Conservation (phyloP, 73 alveolate genomes). For the Durusdinium trenchii region DNA sequence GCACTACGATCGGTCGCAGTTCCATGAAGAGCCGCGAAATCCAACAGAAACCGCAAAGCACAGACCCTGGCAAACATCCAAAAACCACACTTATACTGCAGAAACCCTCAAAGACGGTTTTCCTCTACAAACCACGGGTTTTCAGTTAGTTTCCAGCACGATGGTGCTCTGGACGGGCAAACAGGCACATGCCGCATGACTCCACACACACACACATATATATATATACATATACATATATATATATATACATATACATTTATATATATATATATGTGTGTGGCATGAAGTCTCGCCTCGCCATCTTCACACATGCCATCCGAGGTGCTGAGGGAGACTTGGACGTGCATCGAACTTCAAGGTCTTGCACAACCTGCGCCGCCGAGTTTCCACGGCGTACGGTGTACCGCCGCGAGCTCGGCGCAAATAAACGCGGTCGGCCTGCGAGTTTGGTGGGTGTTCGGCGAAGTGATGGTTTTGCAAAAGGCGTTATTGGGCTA, state of each 20-base stretch:
- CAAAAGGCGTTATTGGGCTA: too few species aligned
- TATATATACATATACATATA: not conserved
- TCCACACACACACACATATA: too few species aligned
- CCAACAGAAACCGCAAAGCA: too few species aligned
- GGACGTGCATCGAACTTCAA: conserved; percentile 80
- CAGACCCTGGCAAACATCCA: too few species aligned
- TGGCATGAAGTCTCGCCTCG: not conserved
- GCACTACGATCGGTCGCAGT: too few species aligned
- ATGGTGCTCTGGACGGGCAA: too few species aligned
- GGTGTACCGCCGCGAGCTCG: not conserved
- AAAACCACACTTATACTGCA: too few species aligned
- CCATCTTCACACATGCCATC: not conserved
- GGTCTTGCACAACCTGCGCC: conserved; percentile 75
- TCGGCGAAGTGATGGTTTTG: not conserved
- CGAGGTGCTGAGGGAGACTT: not conserved
- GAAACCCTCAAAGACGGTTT: too few species aligned
- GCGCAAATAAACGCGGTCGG: not conserved
- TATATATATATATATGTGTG: not conserved
- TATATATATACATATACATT: not conserved
- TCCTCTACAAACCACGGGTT: too few species aligned
- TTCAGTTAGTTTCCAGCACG: too few species aligned
- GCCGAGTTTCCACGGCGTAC: not conserved
- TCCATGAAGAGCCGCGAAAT: too few species aligned
- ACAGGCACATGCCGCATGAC: too few species aligned
- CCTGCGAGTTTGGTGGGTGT: not conserved